Evolutionary conservation across 331 rosid species (phyloP), one percentile per base, ranked within the genome.

Genomic region (Malus hybrid): DNA sequence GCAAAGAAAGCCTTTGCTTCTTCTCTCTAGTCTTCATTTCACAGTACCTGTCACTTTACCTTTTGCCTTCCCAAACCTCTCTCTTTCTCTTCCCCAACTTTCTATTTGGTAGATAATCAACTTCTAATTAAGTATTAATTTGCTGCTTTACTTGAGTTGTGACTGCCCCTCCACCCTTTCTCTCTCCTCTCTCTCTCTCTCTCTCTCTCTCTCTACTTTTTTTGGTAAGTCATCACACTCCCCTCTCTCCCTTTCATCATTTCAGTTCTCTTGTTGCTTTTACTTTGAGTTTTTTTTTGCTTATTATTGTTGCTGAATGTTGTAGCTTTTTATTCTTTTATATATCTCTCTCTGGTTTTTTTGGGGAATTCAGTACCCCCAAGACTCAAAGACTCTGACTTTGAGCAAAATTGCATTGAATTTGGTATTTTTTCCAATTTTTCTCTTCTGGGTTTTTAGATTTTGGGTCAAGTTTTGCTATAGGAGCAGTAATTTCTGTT

Each of bases 1-100:
- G 54, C 54, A 46, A 46, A 46, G 81, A 93, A 89, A 74, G 80
- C 79, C 79, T 84, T 80, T 3, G 77, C 87, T 85, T 89, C 85
- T 73, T 42, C 75, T 50, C 83, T 67, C 76, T 73, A 33, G 69
- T 65, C 69, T 65, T 65, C 28, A 79, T 84, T 77, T 52, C 57
- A 52, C 57, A 16, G 19, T 18, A 6, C 57, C 57, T 18, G 57
- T 56, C 85, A 71, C 83, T 73, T 71, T 82, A 57, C 72, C 52
- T 73, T 70, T 70, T 42, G 63, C 76, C 19, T 55, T 75, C 76
- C 74, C 60, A 10, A 24, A 6, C 65, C 33, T 14, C 28, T 60
- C 5, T 42, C 14, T 39, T 10, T 42, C 48, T 42, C 48, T 10
- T 42, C 48, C 48, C 65, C 29, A 32, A 10, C 52, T 77, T 60